Percentiles rank a stretch among this genome's conserved stretches.
Conservation (phyloP, 331 rosid genomes). For the Prunus yedoensis region DNA sequence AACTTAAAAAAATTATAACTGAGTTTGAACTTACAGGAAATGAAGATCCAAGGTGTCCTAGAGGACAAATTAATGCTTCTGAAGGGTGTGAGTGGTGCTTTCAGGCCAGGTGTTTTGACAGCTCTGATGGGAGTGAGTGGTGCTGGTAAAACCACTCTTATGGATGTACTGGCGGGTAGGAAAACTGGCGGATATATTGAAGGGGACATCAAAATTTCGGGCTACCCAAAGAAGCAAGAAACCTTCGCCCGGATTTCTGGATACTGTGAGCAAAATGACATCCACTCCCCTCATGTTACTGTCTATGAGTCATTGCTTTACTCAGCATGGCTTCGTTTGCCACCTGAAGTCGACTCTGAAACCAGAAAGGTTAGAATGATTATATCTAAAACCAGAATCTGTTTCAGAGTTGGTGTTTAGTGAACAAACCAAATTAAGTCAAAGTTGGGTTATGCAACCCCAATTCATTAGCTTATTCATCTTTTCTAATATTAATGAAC, state of each 20-base stretch:
- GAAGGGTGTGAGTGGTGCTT: constrained; percentile 72
- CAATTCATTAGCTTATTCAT: too few species aligned
- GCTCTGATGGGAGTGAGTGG: constrained; percentile 94
- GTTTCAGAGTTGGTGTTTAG: not conserved
- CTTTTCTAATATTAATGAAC: too few species aligned
- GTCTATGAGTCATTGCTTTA: constrained; percentile 87
- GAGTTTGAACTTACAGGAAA: constrained; percentile 49
- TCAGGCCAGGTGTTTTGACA: constrained; percentile 89
- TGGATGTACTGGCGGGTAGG: constrained; percentile 89
- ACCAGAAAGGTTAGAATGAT: constrained; percentile 53
- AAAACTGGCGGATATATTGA: constrained; percentile 81
- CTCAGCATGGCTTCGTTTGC: constrained; percentile 87
- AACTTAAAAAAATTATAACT: not conserved
- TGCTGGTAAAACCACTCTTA: constrained; percentile 83
- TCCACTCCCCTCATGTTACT: constrained; percentile 84
- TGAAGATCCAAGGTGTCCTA: constrained; percentile 59
- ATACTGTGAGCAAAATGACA: constrained; percentile 88
- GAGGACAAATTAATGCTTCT: constrained; percentile 68
- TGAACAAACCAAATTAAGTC: not conserved
- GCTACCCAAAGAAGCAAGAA: constrained; percentile 76
- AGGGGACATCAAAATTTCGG: constrained; percentile 67
- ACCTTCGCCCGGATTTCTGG: constrained; percentile 79
- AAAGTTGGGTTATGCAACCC: too few species aligned
- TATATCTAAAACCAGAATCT: not conserved
- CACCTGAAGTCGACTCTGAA: constrained; percentile 40